Percentiles rank a stretch among this genome's conserved stretches.
These are phyloP conservation scores for Boletus bicolor DNA, from an alignment of 768 basidiomycete species.

Conservation along the genomic window DNA sequence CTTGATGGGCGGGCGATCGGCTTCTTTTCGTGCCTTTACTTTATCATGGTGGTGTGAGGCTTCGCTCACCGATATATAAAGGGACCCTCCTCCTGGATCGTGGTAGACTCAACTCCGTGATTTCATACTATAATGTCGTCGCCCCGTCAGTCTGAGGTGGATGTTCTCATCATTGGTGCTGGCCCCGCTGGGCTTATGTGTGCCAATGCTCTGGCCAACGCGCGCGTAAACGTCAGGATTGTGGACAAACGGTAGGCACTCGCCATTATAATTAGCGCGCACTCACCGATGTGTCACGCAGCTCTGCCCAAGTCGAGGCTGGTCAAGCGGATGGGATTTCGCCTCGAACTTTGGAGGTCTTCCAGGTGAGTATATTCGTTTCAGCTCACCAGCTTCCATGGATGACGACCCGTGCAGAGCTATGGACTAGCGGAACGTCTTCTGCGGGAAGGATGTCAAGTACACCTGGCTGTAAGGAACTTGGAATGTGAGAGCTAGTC, in stretches of 20 bases:
- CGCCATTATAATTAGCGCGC: not conserved
- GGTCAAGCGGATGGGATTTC: constrained; percentile 32
- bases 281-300: constrained; percentile 1
- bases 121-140: constrained; percentile 12
- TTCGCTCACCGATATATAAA: not conserved
- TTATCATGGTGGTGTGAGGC: not conserved
- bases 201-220: constrained; percentile 39
- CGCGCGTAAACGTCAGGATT: constrained; percentile 36
- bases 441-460: constrained; percentile 56
- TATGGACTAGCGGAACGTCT: constrained; percentile 69
- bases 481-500: not conserved
- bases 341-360: constrained; percentile 38
- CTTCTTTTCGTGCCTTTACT: not conserved
- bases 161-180: constrained; percentile 42
- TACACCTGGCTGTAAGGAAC: constrained; percentile 60
- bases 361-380: constrained; percentile 34
- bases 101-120: not conserved
- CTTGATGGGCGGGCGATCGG: too few species aligned
- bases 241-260: constrained; percentile 38
- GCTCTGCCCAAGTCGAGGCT: constrained; percentile 13
- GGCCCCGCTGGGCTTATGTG: constrained; percentile 44
- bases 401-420: constrained; percentile 42
- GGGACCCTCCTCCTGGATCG: not conserved
- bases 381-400: not conserved
- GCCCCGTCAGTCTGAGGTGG: constrained; percentile 31